Conservation (phyloP, 2,329 filamentous ascomycete genomes). For the Colletotrichum horii region DNA sequence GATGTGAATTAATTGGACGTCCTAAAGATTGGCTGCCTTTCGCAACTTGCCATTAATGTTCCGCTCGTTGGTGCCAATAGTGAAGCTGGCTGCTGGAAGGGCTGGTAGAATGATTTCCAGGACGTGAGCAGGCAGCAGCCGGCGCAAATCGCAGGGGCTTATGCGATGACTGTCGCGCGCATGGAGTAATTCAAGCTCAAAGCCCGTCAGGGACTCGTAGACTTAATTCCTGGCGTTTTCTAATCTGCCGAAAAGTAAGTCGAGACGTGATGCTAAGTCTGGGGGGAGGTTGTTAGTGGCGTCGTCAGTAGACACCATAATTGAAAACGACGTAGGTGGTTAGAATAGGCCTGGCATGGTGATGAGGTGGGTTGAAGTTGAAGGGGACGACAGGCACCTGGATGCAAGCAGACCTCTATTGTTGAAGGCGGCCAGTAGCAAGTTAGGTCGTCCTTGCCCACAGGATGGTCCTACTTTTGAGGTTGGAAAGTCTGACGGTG, state of each 20-base stretch:
- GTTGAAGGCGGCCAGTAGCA: too few species aligned
- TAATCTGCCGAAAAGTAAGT: background rate
- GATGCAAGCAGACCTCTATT: too few species aligned
- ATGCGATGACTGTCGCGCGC: too few species aligned
- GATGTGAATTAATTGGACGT: background rate
- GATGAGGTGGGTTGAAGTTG: background rate
- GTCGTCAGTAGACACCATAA: background rate
- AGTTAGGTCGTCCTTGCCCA: too few species aligned
- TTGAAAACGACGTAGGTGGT: too few species aligned
- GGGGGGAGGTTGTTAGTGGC: background rate
- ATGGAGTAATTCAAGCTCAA: background rate
- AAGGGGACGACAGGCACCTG: background rate
- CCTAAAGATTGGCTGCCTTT: background rate
- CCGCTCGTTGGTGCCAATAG: background rate
- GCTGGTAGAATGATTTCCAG: background rate
- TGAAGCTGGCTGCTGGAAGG: background rate
- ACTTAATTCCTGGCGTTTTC: background rate
- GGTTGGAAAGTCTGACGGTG: too few species aligned
- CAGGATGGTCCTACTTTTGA: too few species aligned
- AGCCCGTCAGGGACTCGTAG: background rate
- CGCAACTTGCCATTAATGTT: background rate
- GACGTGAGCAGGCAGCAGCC: background rate
- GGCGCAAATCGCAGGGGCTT: background rate
- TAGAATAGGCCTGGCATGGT: background rate
- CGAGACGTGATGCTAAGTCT: background rate